Evolutionary conservation across 2,329 filamentous ascomycete genomes (phyloP).

Genomic region (Clonostachys byssicola): DNA sequence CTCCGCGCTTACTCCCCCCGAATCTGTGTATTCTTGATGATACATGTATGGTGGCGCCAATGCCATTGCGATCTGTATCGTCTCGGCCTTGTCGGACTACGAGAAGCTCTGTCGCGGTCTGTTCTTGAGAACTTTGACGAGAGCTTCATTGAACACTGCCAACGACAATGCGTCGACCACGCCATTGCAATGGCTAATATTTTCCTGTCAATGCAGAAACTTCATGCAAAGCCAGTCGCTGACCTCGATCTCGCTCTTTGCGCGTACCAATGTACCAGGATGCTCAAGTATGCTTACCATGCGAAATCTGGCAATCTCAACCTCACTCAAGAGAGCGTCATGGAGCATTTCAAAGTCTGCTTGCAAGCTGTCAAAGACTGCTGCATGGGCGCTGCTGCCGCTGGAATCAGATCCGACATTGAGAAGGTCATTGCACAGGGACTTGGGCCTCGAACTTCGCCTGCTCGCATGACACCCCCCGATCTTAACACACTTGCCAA

Average conservation of each 20-base stretch:
- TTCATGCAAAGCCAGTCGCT: slow-evolving; percentile 46
- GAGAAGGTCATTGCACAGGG: slow-evolving; percentile 46
- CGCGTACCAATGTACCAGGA: slow-evolving; percentile 49
- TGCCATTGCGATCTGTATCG: slow-evolving; percentile 55
- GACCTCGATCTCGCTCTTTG: slow-evolving; percentile 52
- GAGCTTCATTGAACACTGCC: slow-evolving; percentile 43
- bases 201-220: slow-evolving; percentile 44
- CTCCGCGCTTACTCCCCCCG: slow-evolving; percentile 53
- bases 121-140: slow-evolving; percentile 40
- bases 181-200: slow-evolving; percentile 51
- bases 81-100: slow-evolving; percentile 44
- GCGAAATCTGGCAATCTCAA: slow-evolving; percentile 35
- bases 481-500: slow-evolving; percentile 3
- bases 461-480: slow-evolving; percentile 6
- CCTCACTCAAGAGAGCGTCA: slow-evolving; percentile 37
- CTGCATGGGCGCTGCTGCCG: slow-evolving; percentile 44
- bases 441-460: slow-evolving; percentile 17
- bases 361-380: slow-evolving; percentile 45
- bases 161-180: slow-evolving; percentile 47
- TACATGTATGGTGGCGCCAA: slow-evolving; percentile 55
- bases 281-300: slow-evolving; percentile 47
- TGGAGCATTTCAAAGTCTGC: slow-evolving; percentile 46
- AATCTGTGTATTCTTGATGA: slow-evolving; percentile 55
- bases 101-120: slow-evolving; percentile 41
- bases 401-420: slow-evolving; percentile 40